phyloP scores from a whole-genome alignment of 441 rosid genomes.

The Gossypium trilobum region DNA sequence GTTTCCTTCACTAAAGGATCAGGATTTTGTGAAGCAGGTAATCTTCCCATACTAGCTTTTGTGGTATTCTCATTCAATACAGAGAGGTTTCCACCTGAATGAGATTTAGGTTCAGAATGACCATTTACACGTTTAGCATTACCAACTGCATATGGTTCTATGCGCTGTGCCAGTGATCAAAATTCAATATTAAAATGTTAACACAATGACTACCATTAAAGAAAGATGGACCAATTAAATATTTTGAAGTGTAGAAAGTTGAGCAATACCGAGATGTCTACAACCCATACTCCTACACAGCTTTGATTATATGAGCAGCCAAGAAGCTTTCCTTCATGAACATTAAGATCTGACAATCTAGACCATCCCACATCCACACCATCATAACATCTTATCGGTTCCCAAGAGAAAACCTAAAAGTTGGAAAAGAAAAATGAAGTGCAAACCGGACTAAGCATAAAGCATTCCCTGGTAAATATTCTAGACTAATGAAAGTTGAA shows the following conservation, averaged over 20 bases:
- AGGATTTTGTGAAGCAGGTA: slow-evolving; percentile 57
- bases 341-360: slow-evolving; percentile 79
- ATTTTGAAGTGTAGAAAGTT: slow-evolving; percentile 16
- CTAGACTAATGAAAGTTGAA: slow-evolving; percentile 13
- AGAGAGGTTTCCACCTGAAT: slow-evolving; percentile 46
- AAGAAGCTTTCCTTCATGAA: slow-evolving; percentile 95
- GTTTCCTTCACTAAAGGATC: slow-evolving; percentile 65
- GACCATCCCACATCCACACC: slow-evolving; percentile 98
- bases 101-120: slow-evolving; percentile 49
- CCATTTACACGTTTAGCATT: slow-evolving; percentile 37
- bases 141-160: slow-evolving; percentile 57
- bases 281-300: slow-evolving; percentile 99
- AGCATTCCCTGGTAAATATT: neutral
- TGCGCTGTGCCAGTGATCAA: slow-evolving; percentile 38
- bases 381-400: slow-evolving; percentile 85
- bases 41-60: slow-evolving; percentile 54
- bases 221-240: slow-evolving; percentile 14
- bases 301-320: slow-evolving; percentile 97
- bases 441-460: slow-evolving; percentile 10
- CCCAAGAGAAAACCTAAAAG: slow-evolving; percentile 90
- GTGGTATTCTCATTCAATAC: slow-evolving; percentile 46
- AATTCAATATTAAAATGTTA: slow-evolving; percentile 18
- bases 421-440: slow-evolving; percentile 11
- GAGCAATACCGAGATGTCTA: slow-evolving; percentile 71
- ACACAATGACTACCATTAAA: slow-evolving; percentile 16